Evolutionary conservation across 2,329 filamentous ascomycete species (phyloP), one percentile per base, ranked within the genome.

Genomic region (Aspergillus flavus): DNA sequence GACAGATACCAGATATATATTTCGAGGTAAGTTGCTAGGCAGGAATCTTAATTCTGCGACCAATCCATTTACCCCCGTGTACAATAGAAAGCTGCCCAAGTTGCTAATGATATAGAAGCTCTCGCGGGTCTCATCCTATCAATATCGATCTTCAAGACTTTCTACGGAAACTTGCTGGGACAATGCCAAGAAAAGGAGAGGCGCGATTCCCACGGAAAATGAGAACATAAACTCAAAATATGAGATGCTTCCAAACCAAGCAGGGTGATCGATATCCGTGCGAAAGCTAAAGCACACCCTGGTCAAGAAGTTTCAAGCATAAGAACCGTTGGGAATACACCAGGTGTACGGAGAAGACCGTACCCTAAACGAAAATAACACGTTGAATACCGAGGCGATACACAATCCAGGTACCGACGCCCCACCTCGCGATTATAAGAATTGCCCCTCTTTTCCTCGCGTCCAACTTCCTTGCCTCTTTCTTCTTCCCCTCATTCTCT

Each of bases 381-480:
- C 1, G 16, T 7, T 6, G 16, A 52, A 28, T 59, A 36, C 19
- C 14, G 23, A 19, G 23, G 21, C 46, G 34, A 32, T 58, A 53
- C 61, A 30, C 39, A 41, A 41, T 14, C 7, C 39, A 19, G 39
- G 19, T 16, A 41, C 16, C 2, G 16, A 11, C 6, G 41, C 54
- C 62, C 54, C 54, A 61, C 48, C 50, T 55, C 4, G 43, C 14
- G 50, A 30, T 52, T 52, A 59, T 59, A 52, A 61, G 41, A 52
- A 46, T 56, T 46, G 48, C 46, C 39, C 23, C 61, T 64, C 34
- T 43, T 48, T 45, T 23, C 53, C 36, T 21, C 23, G 14, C 36
- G 14, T 23, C 41, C 45, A 6, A 9, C 6, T 43, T 32, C 52
- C 21, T 32, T 39, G 50, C 14, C 43, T 19, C 53, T 41, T 41